Conservation (phyloP, 139 green algal species). For the Dunaliella primolecta region DNA sequence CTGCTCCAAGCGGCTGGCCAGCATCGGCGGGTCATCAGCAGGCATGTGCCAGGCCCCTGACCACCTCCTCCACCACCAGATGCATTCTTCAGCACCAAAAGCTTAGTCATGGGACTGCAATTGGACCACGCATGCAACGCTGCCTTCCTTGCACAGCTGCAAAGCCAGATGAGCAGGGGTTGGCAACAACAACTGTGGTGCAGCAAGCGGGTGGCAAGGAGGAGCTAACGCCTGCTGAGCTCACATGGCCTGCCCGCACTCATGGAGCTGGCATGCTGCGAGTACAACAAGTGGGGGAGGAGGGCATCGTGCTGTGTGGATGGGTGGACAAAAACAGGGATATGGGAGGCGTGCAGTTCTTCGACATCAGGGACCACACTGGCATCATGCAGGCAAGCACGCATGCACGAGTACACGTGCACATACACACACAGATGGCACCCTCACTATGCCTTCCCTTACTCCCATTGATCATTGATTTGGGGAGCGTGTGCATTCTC, state of each 20-base stretch:
- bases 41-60: too few species aligned
- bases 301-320: slow-evolving; percentile 79
- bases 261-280: slow-evolving; percentile 57
- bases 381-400: slow-evolving; percentile 82
- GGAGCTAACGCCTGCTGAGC: not conserved
- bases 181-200: not conserved
- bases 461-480: not conserved
- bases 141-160: too few species aligned
- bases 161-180: too few species aligned
- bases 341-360: slow-evolving; percentile 89
- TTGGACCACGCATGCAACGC: too few species aligned
- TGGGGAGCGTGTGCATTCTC: too few species aligned
- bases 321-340: slow-evolving; percentile 94
- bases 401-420: not conserved
- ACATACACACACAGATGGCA: not conserved
- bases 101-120: too few species aligned
- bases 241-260: slow-evolving; percentile 57
- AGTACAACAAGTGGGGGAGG: slow-evolving; percentile 40
- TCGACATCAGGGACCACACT: slow-evolving; percentile 90
- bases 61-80: too few species aligned
- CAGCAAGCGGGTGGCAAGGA: not conserved
- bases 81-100: too few species aligned
- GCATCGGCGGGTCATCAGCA: too few species aligned
- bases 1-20: too few species aligned
- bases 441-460: not conserved